Base-by-base conservation (phyloP, 129 eudicot genomes). In the Artemisia tridentata region DNA sequence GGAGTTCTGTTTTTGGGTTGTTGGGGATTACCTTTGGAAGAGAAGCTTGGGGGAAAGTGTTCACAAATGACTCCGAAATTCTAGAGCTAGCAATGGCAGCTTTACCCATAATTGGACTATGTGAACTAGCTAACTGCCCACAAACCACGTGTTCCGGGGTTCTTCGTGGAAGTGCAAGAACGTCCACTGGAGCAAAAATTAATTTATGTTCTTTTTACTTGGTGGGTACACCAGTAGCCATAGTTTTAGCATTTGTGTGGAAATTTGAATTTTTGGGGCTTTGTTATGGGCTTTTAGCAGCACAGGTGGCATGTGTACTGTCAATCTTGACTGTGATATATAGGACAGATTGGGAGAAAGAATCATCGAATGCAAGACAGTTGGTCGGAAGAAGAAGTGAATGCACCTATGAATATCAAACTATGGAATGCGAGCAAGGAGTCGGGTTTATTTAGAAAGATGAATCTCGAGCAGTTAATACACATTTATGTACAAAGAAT, bases 91-190 rank as follows among this genome's bases (percentile, higher is more conserved):
- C 96, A 34, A 73, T 81, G 73, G 82, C 91, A 9, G 88, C 83
- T 54, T 78, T 95, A 41, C 99, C 99, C 34, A 78, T 95, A 63
- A 84, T 95, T 70, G 97, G 99, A 70, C 65, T 90, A 19, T 90
- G 99, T 63, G 99, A 95, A 82, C 74, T 95, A 6, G 99, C 99
- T 12, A 95, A 95, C 55, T 87, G 96, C 73, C 99, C 99, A 79
- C 99, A 95, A 78, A 95, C 99, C 67, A 95, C 99, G 7, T 91
- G 96, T 55, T 90, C 96, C 51, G 99, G 99, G 61, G 97, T 85
- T 68, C 97, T 95, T 23, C 75, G 99, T 14, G 99, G 99, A 68
- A 87, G 96, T 71, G 99, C 99, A 52, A 87, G 97, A 75, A 91
- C 91, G 3, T 58, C 84, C 38, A 77, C 75, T 60, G 93, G 93